These are phyloP conservation scores for Anthracocystis setariae DNA, from an alignment of 1,284 basidiomycete genomes.

Conservation along the genomic window DNA sequence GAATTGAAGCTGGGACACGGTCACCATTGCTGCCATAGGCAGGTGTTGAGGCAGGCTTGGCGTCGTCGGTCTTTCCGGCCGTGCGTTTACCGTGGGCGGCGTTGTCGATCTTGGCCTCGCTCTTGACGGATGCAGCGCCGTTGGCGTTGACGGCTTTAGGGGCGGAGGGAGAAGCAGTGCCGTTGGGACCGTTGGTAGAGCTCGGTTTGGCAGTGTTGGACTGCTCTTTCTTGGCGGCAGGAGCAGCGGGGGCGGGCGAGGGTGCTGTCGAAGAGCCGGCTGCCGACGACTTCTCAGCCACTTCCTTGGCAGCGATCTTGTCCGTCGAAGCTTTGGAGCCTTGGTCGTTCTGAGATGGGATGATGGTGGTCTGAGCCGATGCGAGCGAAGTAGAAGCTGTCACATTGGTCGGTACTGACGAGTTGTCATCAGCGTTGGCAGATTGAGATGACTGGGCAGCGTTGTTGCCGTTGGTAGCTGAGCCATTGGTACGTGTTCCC, in stretches of 20 bases:
- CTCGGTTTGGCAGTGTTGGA: slow-evolving; percentile 19
- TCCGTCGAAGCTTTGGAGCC: slow-evolving; percentile 19
- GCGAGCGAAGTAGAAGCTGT: slow-evolving; percentile 38
- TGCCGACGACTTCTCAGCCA: slow-evolving; percentile 18
- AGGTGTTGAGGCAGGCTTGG: slow-evolving; percentile 15
- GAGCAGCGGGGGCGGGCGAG: slow-evolving; percentile 8
- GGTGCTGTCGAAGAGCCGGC: slow-evolving; percentile 3
- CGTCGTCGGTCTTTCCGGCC: slow-evolving; percentile 25
- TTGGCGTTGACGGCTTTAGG: slow-evolving; percentile 13
- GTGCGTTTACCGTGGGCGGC: slow-evolving; percentile 26
- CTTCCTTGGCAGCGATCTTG: slow-evolving; percentile 13
- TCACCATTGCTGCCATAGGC: slow-evolving; percentile 16
- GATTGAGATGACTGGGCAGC: slow-evolving; percentile 16
- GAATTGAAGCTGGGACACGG: slow-evolving; percentile 35
- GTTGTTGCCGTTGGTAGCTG: slow-evolving; percentile 10
- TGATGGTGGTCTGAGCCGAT: slow-evolving; percentile 38
- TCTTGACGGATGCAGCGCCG: slow-evolving; percentile 16
- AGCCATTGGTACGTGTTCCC: slow-evolving; percentile 20
- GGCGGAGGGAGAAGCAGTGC: slow-evolving; percentile 17
- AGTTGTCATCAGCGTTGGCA: slow-evolving; percentile 11
- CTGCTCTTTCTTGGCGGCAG: slow-evolving; percentile 27
- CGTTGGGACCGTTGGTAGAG: slow-evolving; percentile 5
- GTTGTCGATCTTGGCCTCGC: slow-evolving; percentile 27
- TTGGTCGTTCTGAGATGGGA: slow-evolving; percentile 14
- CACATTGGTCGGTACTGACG: slow-evolving; percentile 21